Conservation (phyloP, 83 land plant genomes). For the Thuja plicata region DNA sequence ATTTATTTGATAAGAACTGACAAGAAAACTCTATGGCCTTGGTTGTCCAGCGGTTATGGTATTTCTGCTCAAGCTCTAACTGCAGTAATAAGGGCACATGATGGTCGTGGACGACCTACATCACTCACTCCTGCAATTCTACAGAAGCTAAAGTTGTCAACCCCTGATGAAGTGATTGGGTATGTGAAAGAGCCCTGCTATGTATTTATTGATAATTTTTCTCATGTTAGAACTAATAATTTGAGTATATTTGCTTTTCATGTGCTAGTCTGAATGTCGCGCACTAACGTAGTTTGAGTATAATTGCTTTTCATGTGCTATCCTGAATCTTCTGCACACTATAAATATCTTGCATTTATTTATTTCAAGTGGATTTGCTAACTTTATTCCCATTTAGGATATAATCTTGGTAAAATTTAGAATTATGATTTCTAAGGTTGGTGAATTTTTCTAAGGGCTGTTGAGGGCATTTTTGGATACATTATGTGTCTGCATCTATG, state of each 20-base stretch:
- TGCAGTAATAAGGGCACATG: constrained; percentile 46
- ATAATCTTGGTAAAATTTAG: background rate
- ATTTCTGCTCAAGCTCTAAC: constrained; percentile 47
- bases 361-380: background rate
- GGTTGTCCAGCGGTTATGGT: constrained; percentile 32
- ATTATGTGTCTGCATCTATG: too few relatives aligned
- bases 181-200: constrained; percentile 7
- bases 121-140: constrained; percentile 32
- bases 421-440: background rate
- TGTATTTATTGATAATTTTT: background rate
- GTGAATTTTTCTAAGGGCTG: background rate
- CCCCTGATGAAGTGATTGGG: constrained; percentile 40
- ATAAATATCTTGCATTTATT: background rate
- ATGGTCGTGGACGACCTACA: constrained; percentile 55
- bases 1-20: background rate
- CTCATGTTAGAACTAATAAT: background rate
- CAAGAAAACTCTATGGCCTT: background rate
- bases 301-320: too few relatives aligned
- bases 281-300: too few relatives aligned
- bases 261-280: background rate
- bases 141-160: constrained; percentile 23
- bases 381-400: background rate
- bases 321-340: too few relatives aligned
- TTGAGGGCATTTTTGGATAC: too few relatives aligned
- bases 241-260: background rate